Percentiles rank a stretch among this genome's conserved stretches.
Evolutionary conservation across 2,329 filamentous ascomycete species (phyloP).

Genomic region (Sporothrix inflata): DNA sequence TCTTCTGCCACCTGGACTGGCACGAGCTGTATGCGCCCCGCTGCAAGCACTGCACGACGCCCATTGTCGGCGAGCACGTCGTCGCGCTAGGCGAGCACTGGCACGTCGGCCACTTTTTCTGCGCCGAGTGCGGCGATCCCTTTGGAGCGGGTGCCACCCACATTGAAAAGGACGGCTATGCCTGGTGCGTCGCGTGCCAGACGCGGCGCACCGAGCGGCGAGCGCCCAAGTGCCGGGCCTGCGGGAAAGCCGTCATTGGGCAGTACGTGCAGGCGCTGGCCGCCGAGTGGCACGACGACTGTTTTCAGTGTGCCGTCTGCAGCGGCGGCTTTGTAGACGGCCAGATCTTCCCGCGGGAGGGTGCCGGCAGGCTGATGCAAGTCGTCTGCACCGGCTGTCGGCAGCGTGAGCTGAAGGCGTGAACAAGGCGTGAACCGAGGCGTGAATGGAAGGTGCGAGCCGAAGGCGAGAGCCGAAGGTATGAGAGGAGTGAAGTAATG

Average conservation of each 20-base stretch:
- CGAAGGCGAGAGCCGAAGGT: too few relatives aligned
- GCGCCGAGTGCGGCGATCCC: conserved; percentile 95
- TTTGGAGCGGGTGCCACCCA: conserved; percentile 73
- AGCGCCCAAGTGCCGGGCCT: conserved; percentile 85
- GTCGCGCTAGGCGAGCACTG: conserved; percentile 93
- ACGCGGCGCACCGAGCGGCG: conserved; percentile 87
- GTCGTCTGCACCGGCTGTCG: conserved; percentile 66
- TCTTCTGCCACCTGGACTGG: conserved; percentile 99
- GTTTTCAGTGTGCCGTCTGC: conserved; percentile 78
- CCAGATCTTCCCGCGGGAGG: conserved; percentile 64
- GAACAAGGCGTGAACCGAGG: conserved; percentile 33
- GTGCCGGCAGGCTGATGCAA: conserved; percentile 49
- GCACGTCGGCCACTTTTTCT: conserved; percentile 99
- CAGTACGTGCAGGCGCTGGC: conserved; percentile 88
- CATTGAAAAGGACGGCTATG: conserved; percentile 95
- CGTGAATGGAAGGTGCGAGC: not conserved
- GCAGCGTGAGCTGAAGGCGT: conserved; percentile 61
- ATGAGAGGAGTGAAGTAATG: not conserved
- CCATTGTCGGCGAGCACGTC: conserved; percentile 92
- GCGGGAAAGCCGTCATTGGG: conserved; percentile 81
- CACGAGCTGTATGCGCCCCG: conserved; percentile 91
- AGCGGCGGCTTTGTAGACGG: conserved; percentile 65
- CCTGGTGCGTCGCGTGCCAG: conserved; percentile 94
- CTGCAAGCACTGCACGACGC: conserved; percentile 95
- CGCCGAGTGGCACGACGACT: conserved; percentile 89